phyloP scores from a whole-genome alignment of 1,284 basidiomycete species.

The Tylopilus sp. region DNA sequence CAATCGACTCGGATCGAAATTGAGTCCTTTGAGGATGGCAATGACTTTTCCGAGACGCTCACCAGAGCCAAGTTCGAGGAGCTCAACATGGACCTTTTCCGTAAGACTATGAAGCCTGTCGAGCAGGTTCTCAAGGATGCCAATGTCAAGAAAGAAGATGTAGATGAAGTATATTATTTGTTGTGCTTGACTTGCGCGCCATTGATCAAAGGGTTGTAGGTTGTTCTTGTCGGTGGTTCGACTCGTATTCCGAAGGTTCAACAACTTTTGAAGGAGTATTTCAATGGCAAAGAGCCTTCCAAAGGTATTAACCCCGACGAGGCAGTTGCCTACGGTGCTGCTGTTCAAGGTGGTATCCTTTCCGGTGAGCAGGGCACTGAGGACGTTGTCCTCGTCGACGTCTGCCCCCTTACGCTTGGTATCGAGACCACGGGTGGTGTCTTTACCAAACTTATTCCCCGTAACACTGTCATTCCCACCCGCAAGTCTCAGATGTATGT shows the following conservation, averaged over 20 bases:
- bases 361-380: conserved; percentile 80
- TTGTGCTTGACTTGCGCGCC: too few relatives aligned
- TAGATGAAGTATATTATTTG: conserved; percentile 71
- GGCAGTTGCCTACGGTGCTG: conserved; percentile 88
- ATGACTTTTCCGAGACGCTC: conserved; percentile 95
- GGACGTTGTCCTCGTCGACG: conserved; percentile 93
- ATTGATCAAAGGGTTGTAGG: conserved; percentile 34
- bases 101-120: conserved; percentile 99
- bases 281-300: conserved; percentile 84
- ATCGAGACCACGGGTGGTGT: conserved; percentile 99
- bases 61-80: conserved; percentile 99
- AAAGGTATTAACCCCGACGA: conserved; percentile 96
- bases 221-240: conserved; percentile 93
- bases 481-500: conserved; percentile 91
- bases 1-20: conserved; percentile 87
- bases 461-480: conserved; percentile 97
- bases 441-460: conserved; percentile 94
- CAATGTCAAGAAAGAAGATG: conserved; percentile 94
- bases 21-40: conserved; percentile 91
- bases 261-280: conserved; percentile 93
- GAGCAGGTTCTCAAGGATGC: conserved; percentile 99
- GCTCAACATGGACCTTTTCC: conserved; percentile 97
- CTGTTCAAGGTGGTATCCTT: conserved; percentile 96
- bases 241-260: conserved; percentile 99
- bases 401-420: conserved; percentile 91